Base-by-base conservation (phyloP, 768 basidiomycete genomes). In the Exsudoporus frostii region DNA sequence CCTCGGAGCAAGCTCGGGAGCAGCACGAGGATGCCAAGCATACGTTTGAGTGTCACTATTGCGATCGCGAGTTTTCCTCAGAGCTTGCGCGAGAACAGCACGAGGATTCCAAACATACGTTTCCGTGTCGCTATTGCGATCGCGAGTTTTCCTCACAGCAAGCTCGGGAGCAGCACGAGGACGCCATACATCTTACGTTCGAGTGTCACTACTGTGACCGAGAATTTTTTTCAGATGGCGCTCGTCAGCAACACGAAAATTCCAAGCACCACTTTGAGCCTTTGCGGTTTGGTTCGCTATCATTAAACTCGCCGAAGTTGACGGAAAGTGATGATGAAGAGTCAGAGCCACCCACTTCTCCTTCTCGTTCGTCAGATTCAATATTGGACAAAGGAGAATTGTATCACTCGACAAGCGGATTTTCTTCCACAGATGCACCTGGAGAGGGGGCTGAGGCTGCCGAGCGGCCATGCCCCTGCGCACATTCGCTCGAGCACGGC, bases 171-270 rank as follows among this genome's bases (percentile, higher is more conserved):
- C n/a, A 9, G n/a, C 36, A 37, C 9, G n/a, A 37, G 3, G 15
- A 37, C 10, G 36, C 9, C 36, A 8, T 3, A 7, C 36, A 37
- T n/a, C 36, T n/a, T 8, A 41, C 40, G 7, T 41, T 56, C 45
- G 39, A 47, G 20, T 65, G 64, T 40, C 17, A 7, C 8, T 15
- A 53, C 22, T 65, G 64, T 22, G 24, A 50, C 11, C 39, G 22
- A 6, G 10, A 30, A 19, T 61, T 63, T 38, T 17, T 0, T 19
- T 59, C 61, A 4, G 13, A 24, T 3, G 25, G 33, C 1, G 51
- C 41, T 24, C 53, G 58, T 3, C 11, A 24, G 7, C 30, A 48
- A 4, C 67, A 70, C 17, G 52, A 57, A n/a, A 27, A 36, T 27
- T 37, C 43, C 7, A 48, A 49, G 10, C 58, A 59, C 46, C 15